Percentiles rank a stretch among this genome's conserved stretches.
Evolutionary conservation across 495 filamentous ascomycete genomes (phyloP).

Genomic region (Immersiella caudata): DNA sequence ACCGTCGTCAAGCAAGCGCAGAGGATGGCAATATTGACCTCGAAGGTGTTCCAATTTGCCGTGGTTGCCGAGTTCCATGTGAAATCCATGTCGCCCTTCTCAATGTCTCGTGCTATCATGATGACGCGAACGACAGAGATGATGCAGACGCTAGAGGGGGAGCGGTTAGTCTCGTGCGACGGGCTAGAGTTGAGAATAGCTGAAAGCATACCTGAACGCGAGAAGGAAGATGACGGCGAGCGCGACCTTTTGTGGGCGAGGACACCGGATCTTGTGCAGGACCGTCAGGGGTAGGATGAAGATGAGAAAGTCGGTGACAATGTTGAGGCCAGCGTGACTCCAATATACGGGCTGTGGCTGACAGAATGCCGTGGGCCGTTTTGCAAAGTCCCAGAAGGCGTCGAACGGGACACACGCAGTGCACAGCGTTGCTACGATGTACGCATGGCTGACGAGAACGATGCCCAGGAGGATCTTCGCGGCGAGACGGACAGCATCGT

Average conservation of each 20-base stretch:
- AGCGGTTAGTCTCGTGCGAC: constrained; percentile 18
- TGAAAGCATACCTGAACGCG: constrained; percentile 20
- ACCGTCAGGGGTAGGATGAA: constrained; percentile 49
- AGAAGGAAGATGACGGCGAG: constrained; percentile 28
- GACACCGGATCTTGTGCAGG: constrained; percentile 47
- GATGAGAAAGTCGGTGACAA: constrained; percentile 44
- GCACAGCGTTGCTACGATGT: constrained; percentile 31
- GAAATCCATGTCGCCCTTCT: constrained; percentile 31
- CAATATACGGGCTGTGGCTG: constrained; percentile 40
- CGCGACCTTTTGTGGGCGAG: constrained; percentile 37
- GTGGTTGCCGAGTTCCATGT: constrained; percentile 44
- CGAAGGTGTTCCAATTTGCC: constrained; percentile 51
- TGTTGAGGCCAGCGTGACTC: constrained; percentile 38
- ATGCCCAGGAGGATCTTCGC: constrained; percentile 27
- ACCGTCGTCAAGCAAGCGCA: constrained; percentile 47
- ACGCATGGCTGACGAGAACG: constrained; percentile 32
- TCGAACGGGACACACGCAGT: constrained; percentile 37
- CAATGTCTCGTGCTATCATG: constrained; percentile 44
- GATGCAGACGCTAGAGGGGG: constrained; percentile 19
- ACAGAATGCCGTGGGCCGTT: constrained; percentile 30
- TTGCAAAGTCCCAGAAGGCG: constrained; percentile 29
- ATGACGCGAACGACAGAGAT: constrained; percentile 34
- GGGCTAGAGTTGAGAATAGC: not conserved
- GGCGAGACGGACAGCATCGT: constrained; percentile 18
- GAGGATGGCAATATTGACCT: constrained; percentile 51